Conservation (phyloP, 495 filamentous ascomycete species). For the Pyrenula massariospora region DNA sequence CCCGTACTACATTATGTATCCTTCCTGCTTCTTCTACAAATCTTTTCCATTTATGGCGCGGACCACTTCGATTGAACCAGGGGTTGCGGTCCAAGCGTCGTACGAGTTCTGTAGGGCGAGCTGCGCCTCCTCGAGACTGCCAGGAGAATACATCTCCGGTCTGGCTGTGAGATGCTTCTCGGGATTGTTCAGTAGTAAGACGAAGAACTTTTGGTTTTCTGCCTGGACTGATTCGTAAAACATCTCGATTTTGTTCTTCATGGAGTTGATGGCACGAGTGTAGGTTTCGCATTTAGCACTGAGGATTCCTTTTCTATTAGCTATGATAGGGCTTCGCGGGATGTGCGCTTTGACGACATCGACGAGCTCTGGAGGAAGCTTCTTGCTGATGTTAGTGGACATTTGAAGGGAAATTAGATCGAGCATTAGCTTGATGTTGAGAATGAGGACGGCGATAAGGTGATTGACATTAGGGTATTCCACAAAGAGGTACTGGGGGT, state of each 20-base stretch:
- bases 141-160: slow-evolving; percentile 8
- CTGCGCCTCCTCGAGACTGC: slow-evolving; percentile 18
- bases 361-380: slow-evolving; percentile 13
- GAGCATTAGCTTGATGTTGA: slow-evolving; percentile 25
- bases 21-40: too few species aligned
- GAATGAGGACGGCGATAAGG: slow-evolving; percentile 16
- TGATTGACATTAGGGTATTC: not conserved
- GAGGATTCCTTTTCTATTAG: slow-evolving; percentile 7
- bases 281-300: slow-evolving; percentile 1
- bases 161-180: slow-evolving; percentile 13
- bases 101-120: slow-evolving; percentile 20
- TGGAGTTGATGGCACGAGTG: slow-evolving; percentile 5
- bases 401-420: slow-evolving; percentile 19
- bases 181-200: slow-evolving; percentile 20
- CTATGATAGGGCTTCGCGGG: slow-evolving; percentile 3
- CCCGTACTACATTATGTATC: too few species aligned
- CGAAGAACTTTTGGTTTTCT: slow-evolving; percentile 18
- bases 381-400: slow-evolving; percentile 4
- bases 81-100: slow-evolving; percentile 24
- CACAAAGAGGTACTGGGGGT: not conserved
- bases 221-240: slow-evolving; percentile 11
- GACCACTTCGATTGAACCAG: slow-evolving; percentile 22
- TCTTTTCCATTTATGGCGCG: not conserved
- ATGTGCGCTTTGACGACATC: slow-evolving; percentile 7
- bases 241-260: slow-evolving; percentile 13